A percentile compares a stretch with the other conserved stretches of the same genome.
phyloP scores from a whole-genome alignment of 306 rosid genomes.

The Echinosophora koreensis region DNA sequence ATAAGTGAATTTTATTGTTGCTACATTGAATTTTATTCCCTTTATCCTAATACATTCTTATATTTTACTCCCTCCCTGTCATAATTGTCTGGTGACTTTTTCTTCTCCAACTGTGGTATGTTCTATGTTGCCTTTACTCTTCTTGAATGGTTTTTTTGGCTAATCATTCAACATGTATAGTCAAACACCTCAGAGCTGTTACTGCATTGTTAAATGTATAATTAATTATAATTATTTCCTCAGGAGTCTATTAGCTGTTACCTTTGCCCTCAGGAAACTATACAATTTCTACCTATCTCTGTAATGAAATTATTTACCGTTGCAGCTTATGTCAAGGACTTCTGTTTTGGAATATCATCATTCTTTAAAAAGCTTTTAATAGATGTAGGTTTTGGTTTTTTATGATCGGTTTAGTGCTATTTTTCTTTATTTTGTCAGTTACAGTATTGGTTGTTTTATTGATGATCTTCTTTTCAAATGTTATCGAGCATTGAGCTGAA shows the following conservation, averaged over 20 bases:
- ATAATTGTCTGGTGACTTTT: conserved; percentile 15
- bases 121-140: no score
- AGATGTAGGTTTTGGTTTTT: no score
- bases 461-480: conserved; percentile 32
- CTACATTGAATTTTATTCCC: not conserved
- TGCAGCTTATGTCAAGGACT: not conserved
- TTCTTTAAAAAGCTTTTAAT: no score
- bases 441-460: conserved; percentile 12
- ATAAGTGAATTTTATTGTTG: no score
- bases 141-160: no score
- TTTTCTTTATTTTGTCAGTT: conserved; percentile 15
- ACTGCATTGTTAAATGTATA: no score
- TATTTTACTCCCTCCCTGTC: not conserved
- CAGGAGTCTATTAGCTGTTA: no score
- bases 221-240: no score
- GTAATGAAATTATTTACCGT: not conserved
- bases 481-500: not conserved
- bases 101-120: not conserved
- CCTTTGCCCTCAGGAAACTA: no score
- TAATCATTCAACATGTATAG: no score
- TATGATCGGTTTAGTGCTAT: not conserved
- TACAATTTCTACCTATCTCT: not conserved
- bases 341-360: conserved; percentile 4
- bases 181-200: no score
- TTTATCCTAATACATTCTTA: not conserved